Evolutionary conservation across 139 green algal genomes (phyloP).

Genomic region (Picochlorum sp.): DNA sequence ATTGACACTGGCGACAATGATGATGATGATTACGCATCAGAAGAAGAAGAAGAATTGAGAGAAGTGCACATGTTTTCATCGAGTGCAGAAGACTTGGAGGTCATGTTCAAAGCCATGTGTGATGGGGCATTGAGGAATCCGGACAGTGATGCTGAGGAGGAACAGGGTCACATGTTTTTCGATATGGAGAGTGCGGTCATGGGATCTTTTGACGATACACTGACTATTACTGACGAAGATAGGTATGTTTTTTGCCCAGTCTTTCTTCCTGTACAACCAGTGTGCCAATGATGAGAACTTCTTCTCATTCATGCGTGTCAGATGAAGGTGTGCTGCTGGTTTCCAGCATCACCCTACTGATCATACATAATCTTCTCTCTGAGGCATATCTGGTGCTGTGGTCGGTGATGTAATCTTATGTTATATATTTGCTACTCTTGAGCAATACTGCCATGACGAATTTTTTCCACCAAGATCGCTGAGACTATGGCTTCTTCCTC

Average conservation of each 20-base stretch:
- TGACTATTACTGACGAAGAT: constrained; percentile 10
- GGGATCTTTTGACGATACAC: not conserved
- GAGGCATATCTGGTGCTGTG: constrained; percentile 9
- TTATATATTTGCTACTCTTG: constrained; percentile 37
- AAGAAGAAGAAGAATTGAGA: not conserved
- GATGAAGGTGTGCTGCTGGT: constrained; percentile 16
- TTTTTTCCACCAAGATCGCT: constrained; percentile 35
- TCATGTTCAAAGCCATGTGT: constrained; percentile 27
- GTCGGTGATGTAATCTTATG: not conserved
- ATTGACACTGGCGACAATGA: constrained; percentile 12
- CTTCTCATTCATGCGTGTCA: constrained; percentile 43
- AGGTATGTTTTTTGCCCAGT: not conserved
- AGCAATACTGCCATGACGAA: constrained; percentile 20
- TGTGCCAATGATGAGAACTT: constrained; percentile 28
- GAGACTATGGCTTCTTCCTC: constrained; percentile 6
- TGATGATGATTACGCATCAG: not conserved
- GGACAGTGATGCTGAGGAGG: constrained; percentile 14
- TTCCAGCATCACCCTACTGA: constrained; percentile 7
- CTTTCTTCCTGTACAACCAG: too few species aligned
- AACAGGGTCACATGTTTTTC: constrained; percentile 17
- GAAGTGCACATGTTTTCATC: constrained; percentile 12
- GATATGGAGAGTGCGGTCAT: constrained; percentile 13
- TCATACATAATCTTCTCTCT: constrained; percentile 37
- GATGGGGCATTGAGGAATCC: constrained; percentile 32
- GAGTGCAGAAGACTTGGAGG: constrained; percentile 16